These are phyloP conservation scores for Tilletiopsis washingtonensis DNA, from an alignment of 1,284 basidiomycete species.

Conservation along the genomic window DNA sequence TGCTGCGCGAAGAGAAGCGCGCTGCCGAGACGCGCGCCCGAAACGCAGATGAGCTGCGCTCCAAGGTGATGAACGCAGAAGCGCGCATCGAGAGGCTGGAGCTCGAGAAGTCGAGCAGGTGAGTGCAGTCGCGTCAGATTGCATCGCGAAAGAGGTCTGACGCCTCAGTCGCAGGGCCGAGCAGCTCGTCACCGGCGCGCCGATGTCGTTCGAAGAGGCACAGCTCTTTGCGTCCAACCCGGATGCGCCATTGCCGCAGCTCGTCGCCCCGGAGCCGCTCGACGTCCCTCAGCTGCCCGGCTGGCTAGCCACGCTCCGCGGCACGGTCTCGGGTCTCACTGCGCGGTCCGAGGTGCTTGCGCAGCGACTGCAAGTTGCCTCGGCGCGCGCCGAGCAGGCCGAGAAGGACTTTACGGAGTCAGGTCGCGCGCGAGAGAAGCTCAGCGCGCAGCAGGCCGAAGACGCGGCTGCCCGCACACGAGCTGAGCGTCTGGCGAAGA, in stretches of 20 bases:
- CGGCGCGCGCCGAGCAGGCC: conserved; percentile 15
- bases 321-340: conserved; percentile 20
- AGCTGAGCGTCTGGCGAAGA: background rate
- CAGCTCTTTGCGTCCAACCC: conserved; percentile 20
- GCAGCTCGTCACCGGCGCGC: background rate
- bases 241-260: conserved; percentile 3
- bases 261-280: conserved; percentile 9
- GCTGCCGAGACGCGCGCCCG: conserved; percentile 12
- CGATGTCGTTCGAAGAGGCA: conserved; percentile 9
- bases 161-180: background rate
- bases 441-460: conserved; percentile 10
- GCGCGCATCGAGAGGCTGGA: conserved; percentile 12
- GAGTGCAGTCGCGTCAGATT: conserved; percentile 5
- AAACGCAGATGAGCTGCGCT: no score
- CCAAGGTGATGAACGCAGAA: no score
- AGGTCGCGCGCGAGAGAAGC: conserved; percentile 6
- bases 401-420: conserved; percentile 20
- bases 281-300: conserved; percentile 16
- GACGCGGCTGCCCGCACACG: background rate
- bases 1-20: conserved; percentile 4
- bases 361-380: conserved; percentile 16
- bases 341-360: conserved; percentile 18
- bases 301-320: conserved; percentile 24
- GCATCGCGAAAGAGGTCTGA: background rate
- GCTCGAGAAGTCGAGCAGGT: conserved; percentile 19